Evolutionary conservation across 1,284 basidiomycete species (phyloP).

Genomic region (Ceratobasidium papillatum): DNA sequence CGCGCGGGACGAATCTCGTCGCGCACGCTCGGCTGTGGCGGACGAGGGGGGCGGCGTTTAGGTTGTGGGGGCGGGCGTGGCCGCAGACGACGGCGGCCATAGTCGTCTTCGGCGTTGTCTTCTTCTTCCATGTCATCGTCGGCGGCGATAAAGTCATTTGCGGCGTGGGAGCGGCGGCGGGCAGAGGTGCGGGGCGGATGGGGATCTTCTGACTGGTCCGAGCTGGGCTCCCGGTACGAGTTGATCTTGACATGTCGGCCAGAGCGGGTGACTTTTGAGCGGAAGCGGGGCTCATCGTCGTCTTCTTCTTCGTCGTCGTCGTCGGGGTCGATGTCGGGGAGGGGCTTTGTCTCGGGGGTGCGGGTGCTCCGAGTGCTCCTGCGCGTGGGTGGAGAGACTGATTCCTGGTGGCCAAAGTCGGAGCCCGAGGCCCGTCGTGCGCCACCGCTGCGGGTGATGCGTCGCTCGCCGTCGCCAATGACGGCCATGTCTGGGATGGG

Average conservation of each 20-base stretch:
- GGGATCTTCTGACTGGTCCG: conserved; percentile 36
- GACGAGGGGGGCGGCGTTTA: conserved; percentile 27
- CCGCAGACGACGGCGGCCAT: conserved; percentile 36
- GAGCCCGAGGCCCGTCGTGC: conserved; percentile 26
- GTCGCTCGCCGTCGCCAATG: conserved; percentile 31
- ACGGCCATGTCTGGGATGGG: conserved; percentile 18
- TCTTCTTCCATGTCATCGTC: conserved; percentile 43
- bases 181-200: conserved; percentile 22
- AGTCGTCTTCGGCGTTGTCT: conserved; percentile 39
- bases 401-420: conserved; percentile 13
- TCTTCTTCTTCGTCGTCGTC: conserved; percentile 33
- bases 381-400: conserved; percentile 13
- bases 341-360: conserved; percentile 26
- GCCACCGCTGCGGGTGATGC: conserved; percentile 26
- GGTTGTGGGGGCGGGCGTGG: conserved; percentile 22
- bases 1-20: conserved; percentile 32
- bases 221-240: conserved; percentile 31
- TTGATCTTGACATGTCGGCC: conserved; percentile 28
- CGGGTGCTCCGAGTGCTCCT: conserved; percentile 14
- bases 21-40: conserved; percentile 29
- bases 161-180: conserved; percentile 6
- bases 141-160: conserved; percentile 41
- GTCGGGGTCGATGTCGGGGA: not conserved
- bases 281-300: not conserved
- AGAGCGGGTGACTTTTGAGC: conserved; percentile 5